Evolutionary conservation across 202 grass and related monocot genomes (phyloP).

Genomic region (Eragrostis tef): DNA sequence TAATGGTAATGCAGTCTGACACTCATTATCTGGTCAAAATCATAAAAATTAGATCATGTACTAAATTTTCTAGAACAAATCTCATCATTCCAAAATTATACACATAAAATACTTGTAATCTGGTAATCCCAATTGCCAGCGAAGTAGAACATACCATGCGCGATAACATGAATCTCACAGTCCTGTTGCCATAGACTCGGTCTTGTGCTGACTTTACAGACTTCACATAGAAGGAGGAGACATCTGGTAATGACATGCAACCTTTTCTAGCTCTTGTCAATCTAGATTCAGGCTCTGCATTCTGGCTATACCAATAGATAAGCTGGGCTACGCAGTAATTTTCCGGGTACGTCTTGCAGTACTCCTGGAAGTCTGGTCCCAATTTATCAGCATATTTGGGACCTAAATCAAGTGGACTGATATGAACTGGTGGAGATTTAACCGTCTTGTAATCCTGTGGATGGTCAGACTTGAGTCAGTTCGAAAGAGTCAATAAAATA

Average conservation of each 20-base stretch:
- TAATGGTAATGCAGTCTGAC: background rate
- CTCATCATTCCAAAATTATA: conserved; percentile 1
- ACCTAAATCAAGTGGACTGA: conserved; percentile 94
- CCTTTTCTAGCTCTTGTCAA: conserved; percentile 88
- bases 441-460: conserved; percentile 89
- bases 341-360: conserved; percentile 81
- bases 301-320: conserved; percentile 98
- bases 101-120: conserved; percentile 6
- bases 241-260: conserved; percentile 84
- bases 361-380: conserved; percentile 87
- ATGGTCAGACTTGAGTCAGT: conserved; percentile 44
- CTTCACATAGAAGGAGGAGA: conserved; percentile 85
- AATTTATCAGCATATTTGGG: conserved; percentile 95
- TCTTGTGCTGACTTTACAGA: conserved; percentile 72
- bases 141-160: conserved; percentile 82
- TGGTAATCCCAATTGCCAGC: conserved; percentile 18
- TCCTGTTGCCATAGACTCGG: conserved; percentile 79
- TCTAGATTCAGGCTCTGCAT: conserved; percentile 85
- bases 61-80: conserved; percentile 25
- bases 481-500: conserved; percentile 30
- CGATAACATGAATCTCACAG: conserved; percentile 91
- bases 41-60: background rate
- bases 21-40: background rate
- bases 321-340: conserved; percentile 95
- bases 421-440: conserved; percentile 83